Evolutionary conservation across 805 yeast species (phyloP), one percentile per base, ranked within the genome.

Genomic region (Torulaspora maleeae): DNA sequence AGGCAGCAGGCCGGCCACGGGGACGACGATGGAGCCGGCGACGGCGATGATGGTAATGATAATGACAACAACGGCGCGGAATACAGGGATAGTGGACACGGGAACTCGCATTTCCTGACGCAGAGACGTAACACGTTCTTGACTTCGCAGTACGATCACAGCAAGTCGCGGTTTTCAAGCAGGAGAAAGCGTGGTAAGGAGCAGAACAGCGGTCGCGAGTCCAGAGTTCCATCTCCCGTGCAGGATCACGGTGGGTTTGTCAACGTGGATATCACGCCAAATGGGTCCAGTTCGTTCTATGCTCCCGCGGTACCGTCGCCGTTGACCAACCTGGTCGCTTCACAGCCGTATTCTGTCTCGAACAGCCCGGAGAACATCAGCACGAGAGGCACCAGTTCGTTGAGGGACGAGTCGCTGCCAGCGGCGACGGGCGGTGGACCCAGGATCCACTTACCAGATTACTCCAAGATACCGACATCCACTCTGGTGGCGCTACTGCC

Each of bases 401-500:
- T 13, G 27, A 39, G 24, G 13, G 30, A 39, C n/a, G 43, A 32
- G 10, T n/a, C 38, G 20, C 24, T 41, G 22, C 44, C 44, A 13
- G 16, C 29, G 13, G 44, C 37, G 22, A 17, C 41, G 17, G 34
- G 41, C 15, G 29, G 38, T 2, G 38, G 27, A 4, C 51, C 57
- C 1, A 46, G 53, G 24, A 59, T 62, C 13, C 52, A 60, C 27
- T 46, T 60, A 49, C 66, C 67, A 2, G 64, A 63, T 45, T 61
- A 57, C 41, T 52, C 67, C 24, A 45, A 49, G 28, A 45, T 60
- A 36, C 65, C 66, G 16, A 64, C 70, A 4, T 43, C 66, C 29
- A 63, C 72, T 27, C 58, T 73, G 16, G 54, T 74, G 4, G 62
- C 75, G 1, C 61, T 67, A 34, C 56, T 80, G 27, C 88, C 89